These are phyloP conservation scores for Haplographium delicatum DNA, from an alignment of 495 filamentous ascomycete species.

Conservation along the genomic window DNA sequence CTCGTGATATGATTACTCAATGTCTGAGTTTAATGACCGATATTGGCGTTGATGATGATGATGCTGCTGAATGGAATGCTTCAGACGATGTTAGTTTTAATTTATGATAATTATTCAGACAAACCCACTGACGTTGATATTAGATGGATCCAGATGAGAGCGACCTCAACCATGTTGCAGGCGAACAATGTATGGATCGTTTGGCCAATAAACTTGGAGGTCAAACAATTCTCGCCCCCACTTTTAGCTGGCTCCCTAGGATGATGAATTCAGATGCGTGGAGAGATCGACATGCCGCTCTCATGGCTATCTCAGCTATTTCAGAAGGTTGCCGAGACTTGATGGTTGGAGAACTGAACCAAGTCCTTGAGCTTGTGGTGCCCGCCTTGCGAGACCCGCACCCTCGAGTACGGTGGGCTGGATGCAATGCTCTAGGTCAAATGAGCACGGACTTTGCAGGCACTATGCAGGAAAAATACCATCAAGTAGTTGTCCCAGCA, in stretches of 20 bases:
- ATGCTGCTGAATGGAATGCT: constrained; percentile 88
- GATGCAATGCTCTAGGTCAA: constrained; percentile 97
- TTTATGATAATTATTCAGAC: no score
- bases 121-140: no score
- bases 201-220: constrained; percentile 97
- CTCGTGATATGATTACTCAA: constrained; percentile 95
- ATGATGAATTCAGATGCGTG: constrained; percentile 96
- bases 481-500: constrained; percentile 73
- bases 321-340: constrained; percentile 95
- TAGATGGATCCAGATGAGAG: constrained; percentile 94
- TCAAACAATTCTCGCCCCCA: constrained; percentile 77
- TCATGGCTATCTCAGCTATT: constrained; percentile 99
- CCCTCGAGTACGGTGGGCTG: constrained; percentile 93
- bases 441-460: constrained; percentile 99
- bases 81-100: constrained; percentile 82
- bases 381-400: constrained; percentile 89
- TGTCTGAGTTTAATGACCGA: constrained; percentile 99
- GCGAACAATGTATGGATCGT: constrained; percentile 98
- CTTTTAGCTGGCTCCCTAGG: constrained; percentile 91
- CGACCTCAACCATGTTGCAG: constrained; percentile 95
- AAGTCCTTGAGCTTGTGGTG: constrained; percentile 88
- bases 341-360: constrained; percentile 90
- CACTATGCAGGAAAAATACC: constrained; percentile 96
- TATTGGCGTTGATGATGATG: constrained; percentile 89
- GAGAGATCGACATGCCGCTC: constrained; percentile 92